phyloP scores from a whole-genome alignment of 2,329 filamentous ascomycete species.

The Didymella exigua region DNA sequence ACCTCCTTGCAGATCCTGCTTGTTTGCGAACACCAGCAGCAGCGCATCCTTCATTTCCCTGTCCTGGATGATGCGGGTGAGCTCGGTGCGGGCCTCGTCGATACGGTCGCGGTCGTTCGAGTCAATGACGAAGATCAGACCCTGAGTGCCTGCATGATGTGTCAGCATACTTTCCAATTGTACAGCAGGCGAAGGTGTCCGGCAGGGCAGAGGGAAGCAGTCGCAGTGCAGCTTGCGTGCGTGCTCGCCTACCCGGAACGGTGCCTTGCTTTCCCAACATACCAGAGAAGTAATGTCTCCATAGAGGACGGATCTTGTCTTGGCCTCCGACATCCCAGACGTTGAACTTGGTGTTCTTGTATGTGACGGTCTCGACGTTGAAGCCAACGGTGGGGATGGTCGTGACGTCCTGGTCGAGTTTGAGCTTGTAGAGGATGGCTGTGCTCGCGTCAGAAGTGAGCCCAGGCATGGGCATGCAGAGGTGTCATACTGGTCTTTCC shows the following conservation, averaged over 20 bases:
- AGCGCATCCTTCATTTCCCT: conserved; percentile 97
- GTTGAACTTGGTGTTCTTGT: conserved; percentile 99
- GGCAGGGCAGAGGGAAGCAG: conserved; percentile 17
- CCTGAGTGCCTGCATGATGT: conserved; percentile 74
- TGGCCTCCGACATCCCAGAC: conserved; percentile 99
- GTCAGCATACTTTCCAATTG: conserved; percentile 11
- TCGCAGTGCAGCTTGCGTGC: conserved; percentile 20
- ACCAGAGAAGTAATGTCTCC: conserved; percentile 98
- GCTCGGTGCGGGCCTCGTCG: conserved; percentile 92
- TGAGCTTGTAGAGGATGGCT: conserved; percentile 98
- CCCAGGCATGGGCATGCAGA: neutral
- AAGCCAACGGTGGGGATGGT: conserved; percentile 99
- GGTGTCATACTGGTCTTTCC: conserved; percentile 80
- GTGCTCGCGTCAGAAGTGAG: conserved; percentile 23
- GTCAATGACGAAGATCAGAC: conserved; percentile 99
- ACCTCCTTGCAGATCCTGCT: conserved; percentile 93
- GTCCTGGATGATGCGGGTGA: conserved; percentile 98
- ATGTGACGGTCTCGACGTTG: conserved; percentile 99
- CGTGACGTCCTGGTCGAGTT: conserved; percentile 98
- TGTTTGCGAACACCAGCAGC: conserved; percentile 98
- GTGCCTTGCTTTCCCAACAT: conserved; percentile 50
- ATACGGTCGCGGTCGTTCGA: conserved; percentile 98
- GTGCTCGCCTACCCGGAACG: conserved; percentile 41
- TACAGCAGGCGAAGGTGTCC: neutral
- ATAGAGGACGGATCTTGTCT: conserved; percentile 99